A percentile compares a stretch with the other conserved stretches of the same genome.
phyloP scores from a whole-genome alignment of 1,284 basidiomycete species.

The Garcileccinum viscosum region DNA sequence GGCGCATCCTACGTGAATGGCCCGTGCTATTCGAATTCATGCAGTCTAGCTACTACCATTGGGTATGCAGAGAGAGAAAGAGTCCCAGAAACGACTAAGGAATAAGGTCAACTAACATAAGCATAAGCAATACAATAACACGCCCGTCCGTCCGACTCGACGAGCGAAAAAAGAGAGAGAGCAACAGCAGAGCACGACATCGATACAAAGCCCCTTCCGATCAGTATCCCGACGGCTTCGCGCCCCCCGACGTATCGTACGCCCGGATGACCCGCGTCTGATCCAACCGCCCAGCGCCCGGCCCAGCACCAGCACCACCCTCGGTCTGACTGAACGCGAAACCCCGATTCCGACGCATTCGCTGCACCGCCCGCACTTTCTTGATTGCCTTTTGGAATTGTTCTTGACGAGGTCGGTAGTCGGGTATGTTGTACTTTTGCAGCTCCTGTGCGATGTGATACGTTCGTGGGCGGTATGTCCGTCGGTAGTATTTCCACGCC shows the following conservation, averaged over 20 bases:
- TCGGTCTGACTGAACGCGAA: slow-evolving; percentile 98
- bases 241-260: slow-evolving; percentile 84
- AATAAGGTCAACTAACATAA: not conserved
- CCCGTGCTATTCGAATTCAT: not conserved
- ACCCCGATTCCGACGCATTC: slow-evolving; percentile 91
- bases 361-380: slow-evolving; percentile 94
- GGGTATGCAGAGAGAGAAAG: not conserved
- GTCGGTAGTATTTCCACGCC: slow-evolving; percentile 94
- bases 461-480: slow-evolving; percentile 88
- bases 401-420: slow-evolving; percentile 96
- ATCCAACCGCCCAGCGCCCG: slow-evolving; percentile 50
- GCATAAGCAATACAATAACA: slow-evolving; percentile 5
- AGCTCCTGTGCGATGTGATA: slow-evolving; percentile 98
- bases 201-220: not conserved
- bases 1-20: too few relatives aligned
- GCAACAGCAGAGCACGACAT: not conserved
- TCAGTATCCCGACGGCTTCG: slow-evolving; percentile 75
- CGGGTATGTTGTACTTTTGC: slow-evolving; percentile 97
- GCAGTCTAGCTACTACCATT: not conserved
- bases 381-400: slow-evolving; percentile 99
- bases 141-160: not conserved
- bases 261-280: slow-evolving; percentile 87
- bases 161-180: not conserved
- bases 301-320: slow-evolving; percentile 77
- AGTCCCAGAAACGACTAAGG: not conserved